Evolutionary conservation across 1,139 yeast genomes (phyloP), one percentile per base, ranked within the genome.

Genomic region (Blastobotrys indianensis): DNA sequence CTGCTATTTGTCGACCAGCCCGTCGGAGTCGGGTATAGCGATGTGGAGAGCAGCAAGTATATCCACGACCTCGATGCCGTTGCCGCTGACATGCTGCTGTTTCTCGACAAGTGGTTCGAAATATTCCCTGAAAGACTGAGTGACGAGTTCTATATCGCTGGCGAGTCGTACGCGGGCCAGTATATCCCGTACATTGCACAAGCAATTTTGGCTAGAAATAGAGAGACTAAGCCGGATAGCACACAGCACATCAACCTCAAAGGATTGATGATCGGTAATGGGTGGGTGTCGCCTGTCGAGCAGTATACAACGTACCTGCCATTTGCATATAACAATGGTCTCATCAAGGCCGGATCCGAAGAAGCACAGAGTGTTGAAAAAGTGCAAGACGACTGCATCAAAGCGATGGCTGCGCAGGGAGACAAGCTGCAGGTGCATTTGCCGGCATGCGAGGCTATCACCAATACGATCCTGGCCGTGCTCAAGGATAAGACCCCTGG

Each of bases 151-250:
- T 80, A 79, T 55, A 64, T 92, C 41, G 95, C 96, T 0, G 99
- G 99, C 23, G 98, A 92, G 66, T 85, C 95, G 55, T 94, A 82
- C 67, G 97, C 98, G 1, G 99, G 99, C 20, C 97, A 92, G 63
- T 92, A 87, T 63, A 84, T 92, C 48, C 98, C 98, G 1, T 86
- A 84, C 63, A 76, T 90, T 49, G 94, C 94, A 0, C 68, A 75
- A 41, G 80, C 78, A 1, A 73, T 90, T 13, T 57, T 79, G 45
- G 67, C 75, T 1, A 64, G 75, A 42, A 79, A 80, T 59, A 64
- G 67, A 41, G 55, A 66, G 6, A 50, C 44, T 28, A 51, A 55
- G 25, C 36, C 37, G n/a, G 41, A 37, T 6, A 40, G 41, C 2
- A 35, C 34, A 3, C 42, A 39, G 12, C 16, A 42, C n/a, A 67